These are phyloP conservation scores for Apiospora kogelbergensis DNA, from an alignment of 2,329 filamentous ascomycete genomes.

Conservation along the genomic window DNA sequence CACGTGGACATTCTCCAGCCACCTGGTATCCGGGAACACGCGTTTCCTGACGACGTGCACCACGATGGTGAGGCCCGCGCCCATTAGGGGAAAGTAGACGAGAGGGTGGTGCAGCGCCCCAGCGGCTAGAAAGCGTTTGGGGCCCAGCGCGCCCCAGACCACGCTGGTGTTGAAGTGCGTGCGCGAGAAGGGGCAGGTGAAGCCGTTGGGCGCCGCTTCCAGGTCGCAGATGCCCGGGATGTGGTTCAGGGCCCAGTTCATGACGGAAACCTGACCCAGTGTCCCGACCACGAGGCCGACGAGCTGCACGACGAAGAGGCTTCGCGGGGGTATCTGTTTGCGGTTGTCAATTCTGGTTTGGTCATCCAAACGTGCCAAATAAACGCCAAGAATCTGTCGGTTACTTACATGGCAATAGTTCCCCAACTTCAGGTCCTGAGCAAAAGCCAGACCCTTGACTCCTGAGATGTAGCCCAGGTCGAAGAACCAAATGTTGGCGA, in stretches of 20 bases:
- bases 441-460: background rate
- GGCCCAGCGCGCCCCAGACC: background rate
- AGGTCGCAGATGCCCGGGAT: background rate
- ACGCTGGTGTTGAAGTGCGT: background rate
- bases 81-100: no score
- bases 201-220: background rate
- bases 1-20: background rate
- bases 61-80: no score
- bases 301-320: no score
- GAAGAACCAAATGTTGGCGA: background rate
- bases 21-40: background rate
- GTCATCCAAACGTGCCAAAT: background rate
- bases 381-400: accelerated
- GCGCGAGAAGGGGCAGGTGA: background rate
- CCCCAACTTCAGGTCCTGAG: background rate
- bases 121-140: background rate
- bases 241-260: background rate
- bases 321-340: no score
- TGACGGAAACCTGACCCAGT: background rate
- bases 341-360: no score
- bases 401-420: background rate
- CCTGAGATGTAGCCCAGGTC: background rate
- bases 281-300: background rate
- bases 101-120: background rate
- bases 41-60: no score